Conservation (phyloP, 805 yeast genomes). For the Starmera amethionina region DNA sequence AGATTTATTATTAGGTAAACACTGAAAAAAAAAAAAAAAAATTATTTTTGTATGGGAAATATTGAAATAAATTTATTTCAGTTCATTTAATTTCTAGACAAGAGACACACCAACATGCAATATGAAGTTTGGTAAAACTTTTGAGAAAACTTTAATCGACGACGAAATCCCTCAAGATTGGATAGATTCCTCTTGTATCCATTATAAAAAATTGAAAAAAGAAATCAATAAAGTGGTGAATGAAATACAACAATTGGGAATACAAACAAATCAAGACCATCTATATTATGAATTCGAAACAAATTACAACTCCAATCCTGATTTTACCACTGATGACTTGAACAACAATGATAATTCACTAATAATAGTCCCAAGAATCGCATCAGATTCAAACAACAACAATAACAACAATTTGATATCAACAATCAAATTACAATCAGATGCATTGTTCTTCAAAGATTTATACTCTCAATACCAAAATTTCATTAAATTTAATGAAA, state of each 20-base stretch:
- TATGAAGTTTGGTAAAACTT: constrained; percentile 72
- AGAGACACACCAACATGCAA: neutral
- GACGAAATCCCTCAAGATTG: constrained; percentile 59
- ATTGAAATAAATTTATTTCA: too few species aligned
- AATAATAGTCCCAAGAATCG: neutral
- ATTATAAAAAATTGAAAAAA: constrained; percentile 62
- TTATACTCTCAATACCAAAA: constrained; percentile 7
- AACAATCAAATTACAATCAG: constrained; percentile 4
- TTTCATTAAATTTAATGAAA: constrained; percentile 30
- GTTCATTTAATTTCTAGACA: too few species aligned
- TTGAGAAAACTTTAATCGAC: constrained; percentile 51
- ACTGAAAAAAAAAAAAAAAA: too few species aligned
- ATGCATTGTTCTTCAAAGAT: constrained; percentile 12
- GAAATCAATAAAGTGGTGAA: constrained; percentile 53
- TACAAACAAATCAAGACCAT: constrained; percentile 23
- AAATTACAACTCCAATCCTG: too few species aligned
- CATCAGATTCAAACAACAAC: constrained; percentile 7
- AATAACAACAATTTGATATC: constrained; percentile 5
- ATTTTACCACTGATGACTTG: neutral
- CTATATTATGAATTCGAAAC: neutral
- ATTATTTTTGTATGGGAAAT: too few species aligned
- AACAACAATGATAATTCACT: neutral
- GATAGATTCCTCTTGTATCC: constrained; percentile 52
- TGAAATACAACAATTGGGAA: constrained; percentile 51
- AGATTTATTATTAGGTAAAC: too few species aligned